Evolutionary conservation across 2,329 filamentous ascomycete genomes (phyloP).

Genomic region (Exophiala phaeomuriformis): DNA sequence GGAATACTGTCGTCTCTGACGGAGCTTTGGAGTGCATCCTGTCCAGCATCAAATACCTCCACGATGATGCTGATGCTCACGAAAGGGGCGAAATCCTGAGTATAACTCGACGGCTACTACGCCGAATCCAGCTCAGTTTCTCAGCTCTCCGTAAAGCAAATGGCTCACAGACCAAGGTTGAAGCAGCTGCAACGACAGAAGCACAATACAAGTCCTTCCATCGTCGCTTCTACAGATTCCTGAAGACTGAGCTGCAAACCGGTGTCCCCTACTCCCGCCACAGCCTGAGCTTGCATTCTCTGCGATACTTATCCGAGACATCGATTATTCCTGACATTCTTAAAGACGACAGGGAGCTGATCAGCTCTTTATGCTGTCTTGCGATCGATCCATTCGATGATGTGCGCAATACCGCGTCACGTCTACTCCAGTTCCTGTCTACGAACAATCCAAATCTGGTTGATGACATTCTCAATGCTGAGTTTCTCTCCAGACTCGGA

Average conservation of each 20-base stretch:
- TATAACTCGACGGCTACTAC: slow-evolving; percentile 60
- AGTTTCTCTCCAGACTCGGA: slow-evolving; percentile 45
- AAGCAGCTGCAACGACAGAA: slow-evolving; percentile 1
- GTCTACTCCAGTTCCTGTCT: slow-evolving; percentile 34
- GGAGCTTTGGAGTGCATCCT: slow-evolving; percentile 57
- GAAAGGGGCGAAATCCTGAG: slow-evolving; percentile 74
- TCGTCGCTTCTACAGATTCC: slow-evolving; percentile 10
- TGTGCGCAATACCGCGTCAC: slow-evolving; percentile 55
- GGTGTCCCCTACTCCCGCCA: slow-evolving; percentile 87
- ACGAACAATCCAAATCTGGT: neutral
- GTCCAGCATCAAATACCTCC: slow-evolving; percentile 60
- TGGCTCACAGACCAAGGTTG: neutral
- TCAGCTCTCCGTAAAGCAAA: slow-evolving; percentile 4
- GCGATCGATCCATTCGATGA: slow-evolving; percentile 90
- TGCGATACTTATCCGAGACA: slow-evolving; percentile 48
- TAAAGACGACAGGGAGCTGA: slow-evolving; percentile 31
- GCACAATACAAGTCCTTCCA: slow-evolving; percentile 13
- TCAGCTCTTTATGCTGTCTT: slow-evolving; percentile 63
- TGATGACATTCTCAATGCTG: slow-evolving; percentile 33
- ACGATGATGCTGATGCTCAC: slow-evolving; percentile 79
- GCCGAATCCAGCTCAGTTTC: slow-evolving; percentile 9
- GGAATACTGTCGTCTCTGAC: slow-evolving; percentile 62
- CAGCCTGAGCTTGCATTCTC: slow-evolving; percentile 67
- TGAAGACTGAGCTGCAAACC: slow-evolving; percentile 61
- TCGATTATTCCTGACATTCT: slow-evolving; percentile 16